phyloP scores from a whole-genome alignment of 148 eudicot species.

The Silene conica region DNA sequence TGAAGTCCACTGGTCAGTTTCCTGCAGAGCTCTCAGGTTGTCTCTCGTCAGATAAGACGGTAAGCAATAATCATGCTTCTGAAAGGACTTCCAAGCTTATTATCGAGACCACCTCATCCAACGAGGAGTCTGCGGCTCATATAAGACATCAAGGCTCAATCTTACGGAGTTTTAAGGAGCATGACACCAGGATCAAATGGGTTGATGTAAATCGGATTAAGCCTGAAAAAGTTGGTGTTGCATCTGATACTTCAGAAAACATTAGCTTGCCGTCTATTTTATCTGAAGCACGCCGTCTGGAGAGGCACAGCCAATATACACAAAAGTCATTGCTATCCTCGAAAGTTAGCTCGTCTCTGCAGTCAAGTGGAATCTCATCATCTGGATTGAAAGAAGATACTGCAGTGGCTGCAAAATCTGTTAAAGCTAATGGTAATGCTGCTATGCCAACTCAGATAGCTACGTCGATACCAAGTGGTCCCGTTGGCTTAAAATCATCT shows the following conservation, averaged over 20 bases:
- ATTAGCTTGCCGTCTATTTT: conserved; percentile 20
- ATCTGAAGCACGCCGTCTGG: conserved; percentile 18
- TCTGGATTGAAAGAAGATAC: conserved; percentile 25
- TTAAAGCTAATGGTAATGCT: conserved; percentile 23
- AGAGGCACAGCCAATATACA: conserved; percentile 17
- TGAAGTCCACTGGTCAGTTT: conserved; percentile 25
- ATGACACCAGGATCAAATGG: conserved; percentile 22
- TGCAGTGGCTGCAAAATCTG: conserved; percentile 25
- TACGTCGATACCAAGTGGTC: conserved; percentile 25
- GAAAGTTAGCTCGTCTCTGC: conserved; percentile 26
- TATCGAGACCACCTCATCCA: conserved; percentile 19
- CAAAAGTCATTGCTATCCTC: conserved; percentile 19
- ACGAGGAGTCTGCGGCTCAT: conserved; percentile 22
- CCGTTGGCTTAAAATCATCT: conserved; percentile 47
- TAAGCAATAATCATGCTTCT: conserved; percentile 25
- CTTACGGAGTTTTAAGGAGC: conserved; percentile 15
- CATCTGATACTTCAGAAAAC: conserved; percentile 16
- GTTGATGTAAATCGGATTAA: conserved; percentile 15
- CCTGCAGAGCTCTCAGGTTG: conserved; percentile 18
- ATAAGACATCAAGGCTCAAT: conserved; percentile 22
- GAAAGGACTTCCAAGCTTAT: conserved; percentile 30
- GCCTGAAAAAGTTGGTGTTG: conserved; percentile 24
- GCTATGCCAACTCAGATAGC: conserved; percentile 24
- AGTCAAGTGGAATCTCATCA: conserved; percentile 27
- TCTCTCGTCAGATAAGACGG: conserved; percentile 14